Conservation (phyloP, 495 filamentous ascomycete genomes). For the Podospora conica region DNA sequence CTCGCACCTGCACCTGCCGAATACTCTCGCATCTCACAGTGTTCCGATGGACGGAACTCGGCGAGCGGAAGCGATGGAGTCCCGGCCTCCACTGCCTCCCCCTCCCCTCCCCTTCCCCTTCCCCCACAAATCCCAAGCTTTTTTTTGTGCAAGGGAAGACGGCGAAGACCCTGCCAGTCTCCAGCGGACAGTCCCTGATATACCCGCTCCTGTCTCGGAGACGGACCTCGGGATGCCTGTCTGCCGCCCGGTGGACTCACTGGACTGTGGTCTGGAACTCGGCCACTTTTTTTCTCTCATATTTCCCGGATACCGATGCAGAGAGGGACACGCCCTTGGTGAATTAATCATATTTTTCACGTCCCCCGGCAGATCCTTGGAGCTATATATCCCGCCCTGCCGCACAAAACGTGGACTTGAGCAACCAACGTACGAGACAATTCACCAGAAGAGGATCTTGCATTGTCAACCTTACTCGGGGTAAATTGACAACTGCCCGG, state of each 20-base stretch:
- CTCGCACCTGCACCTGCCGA: not conserved
- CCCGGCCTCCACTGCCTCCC: not conserved
- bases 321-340: not conserved
- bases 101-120: not conserved
- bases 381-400: not conserved
- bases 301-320: not conserved
- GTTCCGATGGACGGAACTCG: not conserved
- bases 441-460: not conserved
- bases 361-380: not conserved
- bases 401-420: too few species aligned
- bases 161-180: not conserved
- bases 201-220: not conserved
- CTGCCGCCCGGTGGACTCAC: not conserved
- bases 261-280: too few species aligned
- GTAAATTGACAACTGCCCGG: not conserved
- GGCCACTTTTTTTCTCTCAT: not conserved
- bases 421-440: too few species aligned
- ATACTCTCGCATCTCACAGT: not conserved
- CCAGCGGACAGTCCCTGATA: not conserved
- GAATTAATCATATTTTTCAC: not conserved
- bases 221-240: not conserved
- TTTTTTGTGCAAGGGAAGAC: not conserved
- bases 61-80: not conserved
- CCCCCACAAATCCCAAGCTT: not conserved
- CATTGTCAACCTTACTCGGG: not conserved